These are phyloP conservation scores for Suhomyces emberorum DNA, from an alignment of 805 yeast genomes.

Conservation along the genomic window DNA sequence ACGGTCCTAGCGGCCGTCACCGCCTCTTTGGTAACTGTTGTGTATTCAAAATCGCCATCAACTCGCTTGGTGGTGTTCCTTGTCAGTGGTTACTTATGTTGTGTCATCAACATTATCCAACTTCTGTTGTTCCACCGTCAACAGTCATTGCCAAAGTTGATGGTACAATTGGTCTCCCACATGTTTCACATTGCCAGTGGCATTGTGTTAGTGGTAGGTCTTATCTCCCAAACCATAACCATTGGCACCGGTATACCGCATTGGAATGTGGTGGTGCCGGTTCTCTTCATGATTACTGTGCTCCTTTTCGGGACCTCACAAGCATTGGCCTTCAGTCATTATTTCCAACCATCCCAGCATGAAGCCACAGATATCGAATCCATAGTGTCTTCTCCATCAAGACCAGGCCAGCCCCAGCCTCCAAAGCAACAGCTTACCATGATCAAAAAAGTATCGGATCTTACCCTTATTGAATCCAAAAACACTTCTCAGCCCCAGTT, in stretches of 20 bases:
- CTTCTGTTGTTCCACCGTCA: neutral
- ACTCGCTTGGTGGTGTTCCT: conserved; percentile 3
- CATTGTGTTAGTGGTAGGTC: conserved; percentile 3
- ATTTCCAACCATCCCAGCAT: conserved; percentile 1
- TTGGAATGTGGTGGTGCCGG: conserved; percentile 3
- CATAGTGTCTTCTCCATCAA: neutral
- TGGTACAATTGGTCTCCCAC: neutral
- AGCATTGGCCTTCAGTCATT: conserved; percentile 2
- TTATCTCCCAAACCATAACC: conserved; percentile 1
- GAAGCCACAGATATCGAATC: neutral
- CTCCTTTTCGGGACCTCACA: conserved; percentile 3
- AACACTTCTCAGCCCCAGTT: no score
- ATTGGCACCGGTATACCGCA: neutral
- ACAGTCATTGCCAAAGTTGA: neutral
- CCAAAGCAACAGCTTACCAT: neutral
- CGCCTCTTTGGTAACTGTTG: neutral
- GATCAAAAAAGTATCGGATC: conserved; percentile 10
- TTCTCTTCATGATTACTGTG: conserved; percentile 6
- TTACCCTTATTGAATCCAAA: conserved; percentile 6
- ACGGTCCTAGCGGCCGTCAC: neutral
- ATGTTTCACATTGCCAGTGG: conserved; percentile 6
- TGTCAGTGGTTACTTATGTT: conserved; percentile 3
- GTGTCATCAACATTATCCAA: neutral
- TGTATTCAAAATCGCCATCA: conserved; percentile 1
- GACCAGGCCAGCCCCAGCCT: neutral